Percentiles rank a stretch among this genome's conserved stretches.
Conservation (phyloP, 2,329 filamentous ascomycete species). For the Alternaria hordeiaustralica region DNA sequence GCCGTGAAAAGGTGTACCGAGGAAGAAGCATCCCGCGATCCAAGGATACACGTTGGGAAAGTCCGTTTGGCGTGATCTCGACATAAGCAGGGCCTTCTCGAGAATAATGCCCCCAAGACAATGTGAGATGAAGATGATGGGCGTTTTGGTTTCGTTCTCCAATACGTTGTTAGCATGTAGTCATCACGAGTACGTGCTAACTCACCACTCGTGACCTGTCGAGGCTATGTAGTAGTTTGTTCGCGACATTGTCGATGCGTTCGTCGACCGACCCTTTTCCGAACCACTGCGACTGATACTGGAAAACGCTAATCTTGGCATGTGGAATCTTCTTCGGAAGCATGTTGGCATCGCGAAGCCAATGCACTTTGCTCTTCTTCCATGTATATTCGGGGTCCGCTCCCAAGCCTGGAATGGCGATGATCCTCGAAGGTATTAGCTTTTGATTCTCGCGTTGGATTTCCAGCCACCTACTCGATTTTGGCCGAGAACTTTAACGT, state of each 20-base stretch:
- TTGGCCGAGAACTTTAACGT: slow-evolving; percentile 14
- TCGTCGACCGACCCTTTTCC: slow-evolving; percentile 37
- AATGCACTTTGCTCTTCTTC: slow-evolving; percentile 32
- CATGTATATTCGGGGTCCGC: slow-evolving; percentile 39
- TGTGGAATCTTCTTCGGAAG: slow-evolving; percentile 33
- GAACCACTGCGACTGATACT: slow-evolving; percentile 40
- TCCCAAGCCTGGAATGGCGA: slow-evolving; percentile 41
- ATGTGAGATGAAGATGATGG: slow-evolving; percentile 41
- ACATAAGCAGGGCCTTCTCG: slow-evolving; percentile 26
- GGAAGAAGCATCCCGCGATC: slow-evolving; percentile 30
- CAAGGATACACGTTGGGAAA: slow-evolving; percentile 28
- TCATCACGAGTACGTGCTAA: neutral
- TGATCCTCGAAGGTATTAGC: slow-evolving; percentile 25
- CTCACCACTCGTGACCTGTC: slow-evolving; percentile 25
- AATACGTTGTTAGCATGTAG: slow-evolving; percentile 11
- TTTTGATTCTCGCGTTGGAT: neutral
- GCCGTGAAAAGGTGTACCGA: slow-evolving; percentile 29
- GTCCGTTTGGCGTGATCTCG: slow-evolving; percentile 19
- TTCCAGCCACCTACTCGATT: slow-evolving; percentile 15
- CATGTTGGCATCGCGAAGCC: slow-evolving; percentile 40
- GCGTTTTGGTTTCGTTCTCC: slow-evolving; percentile 25
- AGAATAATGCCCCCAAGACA: slow-evolving; percentile 39
- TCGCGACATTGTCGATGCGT: slow-evolving; percentile 34
- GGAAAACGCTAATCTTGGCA: slow-evolving; percentile 38
- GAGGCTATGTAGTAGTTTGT: slow-evolving; percentile 30